Conservation (phyloP, 139 green algal species). For the Volvox reticuliferus region DNA sequence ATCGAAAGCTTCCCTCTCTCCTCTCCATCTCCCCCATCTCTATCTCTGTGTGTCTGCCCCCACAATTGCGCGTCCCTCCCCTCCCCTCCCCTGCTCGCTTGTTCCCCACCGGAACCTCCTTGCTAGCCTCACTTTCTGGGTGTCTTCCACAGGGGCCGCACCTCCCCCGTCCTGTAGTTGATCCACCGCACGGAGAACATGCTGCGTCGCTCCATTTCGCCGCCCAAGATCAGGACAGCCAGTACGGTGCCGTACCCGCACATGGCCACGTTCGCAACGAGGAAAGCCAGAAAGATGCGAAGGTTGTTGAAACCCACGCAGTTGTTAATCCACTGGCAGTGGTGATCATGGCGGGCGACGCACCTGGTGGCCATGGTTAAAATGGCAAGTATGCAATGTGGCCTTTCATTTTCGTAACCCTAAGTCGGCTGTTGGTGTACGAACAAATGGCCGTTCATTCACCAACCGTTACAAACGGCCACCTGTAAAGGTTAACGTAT, state of each 20-base stretch:
- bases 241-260: constrained; percentile 30
- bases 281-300: constrained; percentile 66
- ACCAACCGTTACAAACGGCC: too few relatives aligned
- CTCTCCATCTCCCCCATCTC: too few relatives aligned
- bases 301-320: constrained; percentile 79
- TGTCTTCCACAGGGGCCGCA: neutral
- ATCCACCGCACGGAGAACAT: constrained; percentile 32
- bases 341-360: constrained; percentile 80
- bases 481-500: too few relatives aligned
- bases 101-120: too few relatives aligned
- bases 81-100: neutral
- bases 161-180: constrained; percentile 19
- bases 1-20: neutral
- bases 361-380: constrained; percentile 59
- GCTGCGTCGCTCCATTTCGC: constrained; percentile 38
- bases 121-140: neutral
- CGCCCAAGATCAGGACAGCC: constrained; percentile 34
- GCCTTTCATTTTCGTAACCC: too few relatives aligned
- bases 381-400: too few relatives aligned
- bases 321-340: constrained; percentile 88
- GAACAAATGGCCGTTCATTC: too few relatives aligned
- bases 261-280: constrained; percentile 58
- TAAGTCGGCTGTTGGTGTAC: too few relatives aligned
- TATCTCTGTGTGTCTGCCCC: too few relatives aligned
- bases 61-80: neutral